Base-by-base conservation (phyloP, 257 asterid species). In the Buddleja alternifolia region DNA sequence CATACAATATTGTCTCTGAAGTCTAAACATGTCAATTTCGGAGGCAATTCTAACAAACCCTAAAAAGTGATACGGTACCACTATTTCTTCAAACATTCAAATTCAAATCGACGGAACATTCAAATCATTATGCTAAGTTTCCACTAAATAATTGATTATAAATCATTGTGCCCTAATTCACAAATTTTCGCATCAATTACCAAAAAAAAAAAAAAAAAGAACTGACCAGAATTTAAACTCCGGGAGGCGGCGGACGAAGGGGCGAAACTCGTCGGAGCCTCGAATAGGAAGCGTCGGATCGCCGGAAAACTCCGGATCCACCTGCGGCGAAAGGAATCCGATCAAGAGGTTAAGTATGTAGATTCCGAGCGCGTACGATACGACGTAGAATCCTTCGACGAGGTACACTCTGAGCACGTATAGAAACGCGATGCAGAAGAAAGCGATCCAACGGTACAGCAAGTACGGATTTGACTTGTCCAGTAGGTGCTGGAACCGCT, bases 181-280 rank as follows among this genome's bases (percentile, higher is more conserved):
- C n/a, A 19, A 48, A 25, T 34, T 42, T 47, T 1, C 34, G 12
- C 10, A 54, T 34, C 55, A 74, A 32, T 41, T 44, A 29, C 37
- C 7, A 8, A 40, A 44, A 46, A 6, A 29, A 57, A 63, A 8
- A 40, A 44, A 46, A 6, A 29, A 57, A 63, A 17, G 63, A 52
- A 52, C 73, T 10, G 46, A 87, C 94, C 91, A 87, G 78, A 84
- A 84, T 69, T 73, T 83, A 37, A 80, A 84, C 70, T 87, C 88
- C 8, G 88, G 84, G 1, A 84, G 79, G 67, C 93, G 86, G 60
- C 88, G 84, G 29, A 80, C 86, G 51, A 86, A 84, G 11, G 93
- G 93, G 57, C 92, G 87, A 58, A 77, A 86, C 79, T 86, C 92
- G 44, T 86, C 86, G 53, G 88, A 73, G 69, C 50, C 71, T 74